Evolutionary conservation across 163 green algal species (phyloP).

Genomic region (Scenedesmus sp.): DNA sequence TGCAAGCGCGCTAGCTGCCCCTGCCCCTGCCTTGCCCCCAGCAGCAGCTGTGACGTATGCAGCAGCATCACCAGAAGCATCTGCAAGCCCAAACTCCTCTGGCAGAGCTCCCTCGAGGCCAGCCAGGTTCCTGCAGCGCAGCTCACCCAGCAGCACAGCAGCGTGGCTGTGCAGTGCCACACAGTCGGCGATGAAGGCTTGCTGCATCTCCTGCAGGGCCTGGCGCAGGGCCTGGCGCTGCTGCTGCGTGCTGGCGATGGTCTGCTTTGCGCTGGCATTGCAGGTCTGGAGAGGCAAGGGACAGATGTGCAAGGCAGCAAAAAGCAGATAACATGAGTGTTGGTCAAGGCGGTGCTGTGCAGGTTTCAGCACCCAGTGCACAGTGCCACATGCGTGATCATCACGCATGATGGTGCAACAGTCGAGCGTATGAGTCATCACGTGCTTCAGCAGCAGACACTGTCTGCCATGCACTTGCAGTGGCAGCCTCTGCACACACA

Average conservation of each 20-base stretch:
- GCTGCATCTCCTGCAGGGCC: constrained; percentile 20
- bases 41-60: background rate
- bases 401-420: background rate
- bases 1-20: background rate
- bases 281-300: background rate
- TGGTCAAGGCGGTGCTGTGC: no score
- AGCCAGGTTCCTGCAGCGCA: background rate
- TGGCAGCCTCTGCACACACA: no score
- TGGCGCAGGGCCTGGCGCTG: background rate
- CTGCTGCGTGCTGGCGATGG: constrained; percentile 19
- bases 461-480: background rate
- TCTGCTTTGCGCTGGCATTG: background rate
- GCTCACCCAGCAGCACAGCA: background rate
- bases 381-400: background rate
- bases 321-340: no score
- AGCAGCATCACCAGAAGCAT: background rate
- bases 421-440: background rate
- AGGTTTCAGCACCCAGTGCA: no score
- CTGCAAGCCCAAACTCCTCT: background rate
- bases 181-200: constrained; percentile 15
- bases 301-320: background rate
- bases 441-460: background rate
- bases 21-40: background rate
- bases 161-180: background rate
- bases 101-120: background rate